Evolutionary conservation across 2,329 filamentous ascomycete genomes (phyloP), one percentile per base, ranked within the genome.

Genomic region (Diatrype stigma): DNA sequence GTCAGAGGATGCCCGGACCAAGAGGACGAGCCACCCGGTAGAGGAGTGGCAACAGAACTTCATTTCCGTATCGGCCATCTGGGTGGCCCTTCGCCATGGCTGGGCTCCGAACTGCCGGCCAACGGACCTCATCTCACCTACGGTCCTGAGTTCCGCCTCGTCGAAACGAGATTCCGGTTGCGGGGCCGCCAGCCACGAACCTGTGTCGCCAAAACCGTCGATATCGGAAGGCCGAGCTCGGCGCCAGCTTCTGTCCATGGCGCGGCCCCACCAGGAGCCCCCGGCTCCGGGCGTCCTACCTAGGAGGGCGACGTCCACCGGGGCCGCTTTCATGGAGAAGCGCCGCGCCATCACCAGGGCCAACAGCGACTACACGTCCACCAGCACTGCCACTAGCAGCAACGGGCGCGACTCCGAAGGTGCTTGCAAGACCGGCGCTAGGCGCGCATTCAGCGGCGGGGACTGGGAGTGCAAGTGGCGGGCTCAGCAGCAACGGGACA

Each of bases 11-110:
- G 46, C 38, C 6, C 38, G 49, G 45, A 30, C 54, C 22, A 63
- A 70, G 37, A 67, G 70, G 22, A 67, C 61, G 6, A 70, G 67
- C 2, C 65, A 67, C 23, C 48, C 57, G 40, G 63, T 80, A 10
- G 73, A 78, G 52, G 69, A 73, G 32, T 66, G 68, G 30, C 70
- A 77, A 51, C 75, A 73, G 55, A 65, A 58, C 14, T 69, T 81
- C n/a, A 80, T 81, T 56, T 67, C 74, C 11, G 69, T 79, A 22
- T 80, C 77, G 3, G 74, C 74, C 2, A 65, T 79, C 42, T 81
- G 77, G 77, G 71, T 81, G 7, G 70, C 74, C 4, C 65, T 81
- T 19, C 71, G 72, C 10, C 67, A 73, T 51, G 74, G 75, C 8
- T 75, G 70, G 64, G 68, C 65, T 10, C 64, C 69, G 19, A 69